phyloP scores from a whole-genome alignment of 108 stramenopile genomes.

The Epipyxis sp. region DNA sequence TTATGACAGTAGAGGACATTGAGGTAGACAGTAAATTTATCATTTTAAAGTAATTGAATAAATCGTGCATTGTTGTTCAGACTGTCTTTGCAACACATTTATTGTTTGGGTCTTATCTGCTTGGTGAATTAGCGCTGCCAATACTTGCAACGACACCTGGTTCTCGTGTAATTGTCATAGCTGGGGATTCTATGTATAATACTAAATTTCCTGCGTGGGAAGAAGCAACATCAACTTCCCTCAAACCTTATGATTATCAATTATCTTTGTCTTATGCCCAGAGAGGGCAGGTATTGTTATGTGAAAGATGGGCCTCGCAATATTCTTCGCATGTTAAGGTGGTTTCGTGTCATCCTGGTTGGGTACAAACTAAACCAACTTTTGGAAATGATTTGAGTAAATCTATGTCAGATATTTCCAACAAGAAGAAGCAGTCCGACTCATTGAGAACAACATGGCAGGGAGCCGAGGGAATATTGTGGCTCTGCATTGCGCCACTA shows the following conservation, averaged over 20 bases:
- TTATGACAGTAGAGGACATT: no score
- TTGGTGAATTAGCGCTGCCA: slow-evolving; percentile 67
- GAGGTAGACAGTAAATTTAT: no score
- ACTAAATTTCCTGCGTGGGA: slow-evolving; percentile 78
- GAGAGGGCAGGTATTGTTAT: slow-evolving; percentile 79
- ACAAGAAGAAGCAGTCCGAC: slow-evolving; percentile 74
- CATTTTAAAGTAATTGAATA: slow-evolving; percentile 71
- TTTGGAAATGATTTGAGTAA: slow-evolving; percentile 76
- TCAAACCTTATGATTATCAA: slow-evolving; percentile 66
- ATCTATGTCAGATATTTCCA: slow-evolving; percentile 62
- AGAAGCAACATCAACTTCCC: slow-evolving; percentile 53
- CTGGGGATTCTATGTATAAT: slow-evolving; percentile 80
- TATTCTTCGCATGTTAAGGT: slow-evolving; percentile 21
- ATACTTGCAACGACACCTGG: slow-evolving; percentile 56
- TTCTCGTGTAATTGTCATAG: slow-evolving; percentile 60
- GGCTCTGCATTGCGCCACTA: slow-evolving; percentile 62
- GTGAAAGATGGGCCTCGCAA: slow-evolving; percentile 57
- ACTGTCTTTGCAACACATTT: slow-evolving; percentile 77
- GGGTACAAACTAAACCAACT: slow-evolving; percentile 72
- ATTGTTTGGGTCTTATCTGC: slow-evolving; percentile 70
- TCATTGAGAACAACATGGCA: slow-evolving; percentile 74
- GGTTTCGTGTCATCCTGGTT: slow-evolving; percentile 59
- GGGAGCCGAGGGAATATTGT: slow-evolving; percentile 83
- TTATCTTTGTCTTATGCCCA: slow-evolving; percentile 82
- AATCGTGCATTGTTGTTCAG: slow-evolving; percentile 74